Evolutionary conservation across 805 yeast species (phyloP).

Genomic region (Nakazawaea pomicola): DNA sequence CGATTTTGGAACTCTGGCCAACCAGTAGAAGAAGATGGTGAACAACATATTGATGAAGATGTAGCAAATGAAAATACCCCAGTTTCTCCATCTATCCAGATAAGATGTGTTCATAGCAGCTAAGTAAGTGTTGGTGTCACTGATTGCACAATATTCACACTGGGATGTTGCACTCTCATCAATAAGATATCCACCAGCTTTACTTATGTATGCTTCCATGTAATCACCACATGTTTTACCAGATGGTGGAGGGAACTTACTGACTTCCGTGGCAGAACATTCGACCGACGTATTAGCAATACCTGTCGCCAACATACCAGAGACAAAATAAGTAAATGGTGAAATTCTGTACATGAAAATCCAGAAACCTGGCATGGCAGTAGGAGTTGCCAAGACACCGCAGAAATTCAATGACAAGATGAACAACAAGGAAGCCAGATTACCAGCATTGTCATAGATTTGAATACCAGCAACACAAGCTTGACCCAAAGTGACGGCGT

Average conservation of each 20-base stretch:
- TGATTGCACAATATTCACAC: constrained; percentile 60
- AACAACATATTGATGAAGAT: constrained; percentile 36
- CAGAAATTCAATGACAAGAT: constrained; percentile 66
- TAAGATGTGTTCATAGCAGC: constrained; percentile 36
- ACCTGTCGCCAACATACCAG: constrained; percentile 49
- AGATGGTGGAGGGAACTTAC: constrained; percentile 43
- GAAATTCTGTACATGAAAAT: constrained; percentile 70
- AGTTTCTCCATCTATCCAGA: constrained; percentile 47
- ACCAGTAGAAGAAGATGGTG: constrained; percentile 33
- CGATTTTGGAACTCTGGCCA: constrained; percentile 34
- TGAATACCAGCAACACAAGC: constrained; percentile 55
- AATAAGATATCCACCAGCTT: constrained; percentile 43
- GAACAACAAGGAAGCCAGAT: constrained; percentile 50
- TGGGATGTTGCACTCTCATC: constrained; percentile 38
- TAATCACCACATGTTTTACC: constrained; percentile 57
- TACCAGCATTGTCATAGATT: constrained; percentile 59
- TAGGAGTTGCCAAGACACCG: constrained; percentile 65
- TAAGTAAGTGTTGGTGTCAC: constrained; percentile 57
- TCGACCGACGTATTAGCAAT: constrained; percentile 42
- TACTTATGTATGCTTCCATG: constrained; percentile 33
- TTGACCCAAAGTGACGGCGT: constrained; percentile 54
- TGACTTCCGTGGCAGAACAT: constrained; percentile 46
- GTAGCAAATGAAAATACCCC: constrained; percentile 50
- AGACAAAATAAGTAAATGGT: constrained; percentile 64
- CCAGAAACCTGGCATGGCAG: constrained; percentile 67